Base-by-base conservation (phyloP, 805 yeast genomes). In the Phaffomyces thermotolerans region DNA sequence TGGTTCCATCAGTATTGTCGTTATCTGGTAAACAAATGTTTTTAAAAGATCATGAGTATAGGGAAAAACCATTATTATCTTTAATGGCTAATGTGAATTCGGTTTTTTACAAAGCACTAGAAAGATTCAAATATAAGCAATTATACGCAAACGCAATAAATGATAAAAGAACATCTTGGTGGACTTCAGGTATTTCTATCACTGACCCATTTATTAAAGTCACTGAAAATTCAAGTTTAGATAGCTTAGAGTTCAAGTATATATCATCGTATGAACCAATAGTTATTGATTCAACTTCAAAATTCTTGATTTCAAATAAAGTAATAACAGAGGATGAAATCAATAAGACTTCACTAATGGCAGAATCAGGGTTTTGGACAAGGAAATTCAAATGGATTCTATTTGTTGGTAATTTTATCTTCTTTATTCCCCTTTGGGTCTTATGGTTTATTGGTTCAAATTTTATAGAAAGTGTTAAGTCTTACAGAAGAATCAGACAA, bases 161-260 rank as follows among this genome's bases (percentile, higher is more conserved):
- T 49, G 96, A 87, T 63, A 80, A 80, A 50, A 75, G 95, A 52
- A 79, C 95, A 4, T 75, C 85, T 14, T 88, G 86, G 82, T 86
- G 84, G 76, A 85, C 95, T 2, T 71, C 95, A 0, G 85, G 85
- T 6, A 84, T 84, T 31, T 75, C 84, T 0, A 53, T 62, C 24
- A 63, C 68, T 32, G 87, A 83, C 52, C 88, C 88, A 0, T 81
- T 79, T 45, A 62, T 64, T 34, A 61, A 56, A 30, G 65, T 72
- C 14, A 68, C 68, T 45, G 57, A 60, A 22, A 59, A 65, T 17
- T 77, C 82, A 2, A 68, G 69, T 58, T 62, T 69, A 38, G 68
- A 68, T 43, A 53, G 52, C 17, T 29, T 57, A 46, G 60, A 65
- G 31, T 61, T 78, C 40, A 64, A 65, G 33, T 81, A 69, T 50